These are phyloP conservation scores for Auricularia auricula-judae DNA, from an alignment of 768 basidiomycete genomes.

Conservation along the genomic window DNA sequence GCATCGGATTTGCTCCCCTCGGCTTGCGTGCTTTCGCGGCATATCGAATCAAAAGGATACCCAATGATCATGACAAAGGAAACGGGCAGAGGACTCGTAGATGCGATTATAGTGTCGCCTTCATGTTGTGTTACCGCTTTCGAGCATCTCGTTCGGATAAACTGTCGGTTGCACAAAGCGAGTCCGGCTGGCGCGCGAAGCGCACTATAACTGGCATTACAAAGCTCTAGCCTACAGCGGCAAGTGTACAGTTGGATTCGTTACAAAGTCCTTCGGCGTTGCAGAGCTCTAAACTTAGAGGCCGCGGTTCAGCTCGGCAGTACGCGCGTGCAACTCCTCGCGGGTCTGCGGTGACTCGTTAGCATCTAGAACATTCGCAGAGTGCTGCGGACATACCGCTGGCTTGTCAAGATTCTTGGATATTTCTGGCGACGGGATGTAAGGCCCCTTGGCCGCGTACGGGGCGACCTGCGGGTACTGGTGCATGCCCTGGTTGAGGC, in stretches of 20 bases:
- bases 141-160: too few species aligned
- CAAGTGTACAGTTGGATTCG: too few species aligned
- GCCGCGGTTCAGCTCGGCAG: not conserved
- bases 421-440: not conserved
- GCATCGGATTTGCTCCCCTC: too few species aligned
- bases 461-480: not conserved
- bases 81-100: too few species aligned
- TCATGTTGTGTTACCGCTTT: too few species aligned
- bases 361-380: not conserved
- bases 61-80: too few species aligned
- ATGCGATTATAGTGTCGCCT: too few species aligned
- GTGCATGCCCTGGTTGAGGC: not conserved
- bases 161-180: too few species aligned
- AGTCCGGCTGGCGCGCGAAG: too few species aligned
- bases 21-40: too few species aligned
- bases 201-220: not conserved
- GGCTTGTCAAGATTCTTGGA: not conserved
- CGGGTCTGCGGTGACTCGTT: not conserved
- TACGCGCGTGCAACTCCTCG: not conserved
- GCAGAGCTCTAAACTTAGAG: not conserved
- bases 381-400: not conserved
- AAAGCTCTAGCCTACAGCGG: not conserved
- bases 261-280: not conserved
- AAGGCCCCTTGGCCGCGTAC: not conserved
- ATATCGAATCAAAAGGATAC: too few species aligned